Conservation (phyloP, 345 rosid genomes). For the Boechera stricta region DNA sequence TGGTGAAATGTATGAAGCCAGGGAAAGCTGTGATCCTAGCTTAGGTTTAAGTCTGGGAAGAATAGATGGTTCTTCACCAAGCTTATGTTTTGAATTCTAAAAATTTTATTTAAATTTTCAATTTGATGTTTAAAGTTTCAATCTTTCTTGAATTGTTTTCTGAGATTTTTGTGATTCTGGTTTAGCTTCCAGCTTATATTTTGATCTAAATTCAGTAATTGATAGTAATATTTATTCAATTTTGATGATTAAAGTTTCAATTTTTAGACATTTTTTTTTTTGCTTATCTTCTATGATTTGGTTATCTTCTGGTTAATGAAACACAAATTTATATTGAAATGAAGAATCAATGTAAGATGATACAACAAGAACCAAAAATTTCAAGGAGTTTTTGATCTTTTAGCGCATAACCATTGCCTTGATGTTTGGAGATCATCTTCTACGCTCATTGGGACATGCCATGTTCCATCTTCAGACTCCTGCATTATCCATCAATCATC, state of each 20-base stretch:
- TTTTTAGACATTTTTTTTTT: neutral
- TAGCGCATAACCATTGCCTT: slow-evolving; percentile 82
- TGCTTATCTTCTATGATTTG: no score
- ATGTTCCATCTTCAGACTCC: slow-evolving; percentile 88
- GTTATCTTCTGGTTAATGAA: no score
- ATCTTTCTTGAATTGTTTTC: neutral
- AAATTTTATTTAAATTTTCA: no score
- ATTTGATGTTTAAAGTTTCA: neutral
- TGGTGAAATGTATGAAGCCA: slow-evolving; percentile 53
- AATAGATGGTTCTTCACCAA: slow-evolving; percentile 63
- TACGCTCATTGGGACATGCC: slow-evolving; percentile 80
- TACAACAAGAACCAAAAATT: slow-evolving; percentile 30
- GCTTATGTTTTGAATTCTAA: slow-evolving; percentile 42
- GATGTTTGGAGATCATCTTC: slow-evolving; percentile 71
- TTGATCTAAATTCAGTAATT: neutral
- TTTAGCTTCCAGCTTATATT: no score
- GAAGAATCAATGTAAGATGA: slow-evolving; percentile 25
- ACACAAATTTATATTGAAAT: neutral
- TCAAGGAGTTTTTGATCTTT: slow-evolving; percentile 47
- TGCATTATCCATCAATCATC: slow-evolving; percentile 41
- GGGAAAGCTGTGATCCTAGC: slow-evolving; percentile 53
- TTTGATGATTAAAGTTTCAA: neutral
- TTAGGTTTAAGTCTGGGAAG: slow-evolving; percentile 54
- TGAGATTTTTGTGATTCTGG: neutral
- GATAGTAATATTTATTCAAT: neutral